Conservation (phyloP, 2,329 filamentous ascomycete species). For the Tolypocladium ovalisporum region DNA sequence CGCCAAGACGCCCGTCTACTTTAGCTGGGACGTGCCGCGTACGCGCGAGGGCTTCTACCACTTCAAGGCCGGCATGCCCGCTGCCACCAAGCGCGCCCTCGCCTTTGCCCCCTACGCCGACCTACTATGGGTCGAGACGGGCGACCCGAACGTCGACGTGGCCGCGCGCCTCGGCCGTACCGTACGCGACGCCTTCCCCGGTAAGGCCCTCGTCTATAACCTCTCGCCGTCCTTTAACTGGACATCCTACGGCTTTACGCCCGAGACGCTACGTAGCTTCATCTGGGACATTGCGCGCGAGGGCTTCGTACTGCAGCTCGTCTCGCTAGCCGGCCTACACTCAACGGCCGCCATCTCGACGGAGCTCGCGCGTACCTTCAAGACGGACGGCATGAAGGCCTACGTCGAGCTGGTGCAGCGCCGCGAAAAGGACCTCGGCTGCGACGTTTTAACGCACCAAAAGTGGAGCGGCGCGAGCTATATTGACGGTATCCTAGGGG, state of each 20-base stretch:
- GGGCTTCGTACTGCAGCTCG: conserved; percentile 62
- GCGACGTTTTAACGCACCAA: conserved; percentile 91
- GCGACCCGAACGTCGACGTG: conserved; percentile 72
- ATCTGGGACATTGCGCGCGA: conserved; percentile 93
- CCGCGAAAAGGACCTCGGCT: conserved; percentile 79
- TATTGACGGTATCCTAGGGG: conserved; percentile 80
- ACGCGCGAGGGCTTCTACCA: conserved; percentile 94
- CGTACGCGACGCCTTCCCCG: conserved; percentile 58
- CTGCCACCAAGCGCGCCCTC: conserved; percentile 86
- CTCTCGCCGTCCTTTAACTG: conserved; percentile 96
- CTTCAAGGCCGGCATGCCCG: conserved; percentile 70
- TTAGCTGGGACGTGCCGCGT: conserved; percentile 84
- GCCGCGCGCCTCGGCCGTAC: conserved; percentile 64
- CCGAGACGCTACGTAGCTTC: conserved; percentile 75
- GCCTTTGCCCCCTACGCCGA: conserved; percentile 89
- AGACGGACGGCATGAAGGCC: conserved; percentile 86
- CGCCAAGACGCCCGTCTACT: conserved; percentile 59
- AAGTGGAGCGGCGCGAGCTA: conserved; percentile 65
- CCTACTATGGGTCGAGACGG: conserved; percentile 94
- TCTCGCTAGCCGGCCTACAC: conserved; percentile 56
- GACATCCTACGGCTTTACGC: conserved; percentile 88
- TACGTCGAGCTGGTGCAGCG: conserved; percentile 92
- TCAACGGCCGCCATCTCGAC: conserved; percentile 53
- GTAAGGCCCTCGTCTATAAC: conserved; percentile 93
- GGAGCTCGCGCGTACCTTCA: conserved; percentile 74